phyloP scores from a whole-genome alignment of 805 yeast genomes.

The Candida vaughaniae region DNA sequence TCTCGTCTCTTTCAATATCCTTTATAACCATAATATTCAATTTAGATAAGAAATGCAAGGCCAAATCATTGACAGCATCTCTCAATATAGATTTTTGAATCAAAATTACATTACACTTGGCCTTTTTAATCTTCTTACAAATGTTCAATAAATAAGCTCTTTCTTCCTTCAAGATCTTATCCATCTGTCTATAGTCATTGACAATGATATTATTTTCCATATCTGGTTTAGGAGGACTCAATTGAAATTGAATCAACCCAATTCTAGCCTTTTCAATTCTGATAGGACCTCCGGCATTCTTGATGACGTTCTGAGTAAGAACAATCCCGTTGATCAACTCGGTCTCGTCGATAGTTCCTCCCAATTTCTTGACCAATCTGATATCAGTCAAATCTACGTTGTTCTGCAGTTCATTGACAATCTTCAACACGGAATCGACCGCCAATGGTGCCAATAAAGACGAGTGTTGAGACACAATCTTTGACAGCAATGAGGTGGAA shows the following conservation, averaged over 20 bases:
- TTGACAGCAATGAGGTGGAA: constrained; percentile 87
- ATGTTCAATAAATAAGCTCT: constrained; percentile 92
- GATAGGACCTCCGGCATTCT: constrained; percentile 91
- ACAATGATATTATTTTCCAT: constrained; percentile 97
- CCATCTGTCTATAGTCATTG: constrained; percentile 98
- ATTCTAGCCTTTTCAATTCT: constrained; percentile 91
- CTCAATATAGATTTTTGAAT: constrained; percentile 91
- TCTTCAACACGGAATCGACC: constrained; percentile 87
- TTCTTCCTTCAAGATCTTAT: constrained; percentile 95
- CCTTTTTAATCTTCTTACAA: constrained; percentile 94
- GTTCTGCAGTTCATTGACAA: constrained; percentile 57
- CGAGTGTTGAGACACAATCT: constrained; percentile 92
- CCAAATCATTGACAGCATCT: constrained; percentile 92
- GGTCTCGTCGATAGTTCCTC: constrained; percentile 97
- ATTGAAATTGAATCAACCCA: constrained; percentile 88
- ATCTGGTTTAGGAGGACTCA: constrained; percentile 96
- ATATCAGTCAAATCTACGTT: constrained; percentile 85
- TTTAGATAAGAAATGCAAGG: constrained; percentile 91
- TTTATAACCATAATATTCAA: constrained; percentile 90
- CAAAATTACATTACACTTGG: constrained; percentile 89
- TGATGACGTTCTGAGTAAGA: constrained; percentile 84
- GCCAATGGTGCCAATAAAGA: constrained; percentile 86
- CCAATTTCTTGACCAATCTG: constrained; percentile 87
- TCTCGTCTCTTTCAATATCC: constrained; percentile 94
- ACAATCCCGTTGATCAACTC: constrained; percentile 92